phyloP scores from a whole-genome alignment of 306 rosid genomes.

The Ziziphus jujuba region DNA sequence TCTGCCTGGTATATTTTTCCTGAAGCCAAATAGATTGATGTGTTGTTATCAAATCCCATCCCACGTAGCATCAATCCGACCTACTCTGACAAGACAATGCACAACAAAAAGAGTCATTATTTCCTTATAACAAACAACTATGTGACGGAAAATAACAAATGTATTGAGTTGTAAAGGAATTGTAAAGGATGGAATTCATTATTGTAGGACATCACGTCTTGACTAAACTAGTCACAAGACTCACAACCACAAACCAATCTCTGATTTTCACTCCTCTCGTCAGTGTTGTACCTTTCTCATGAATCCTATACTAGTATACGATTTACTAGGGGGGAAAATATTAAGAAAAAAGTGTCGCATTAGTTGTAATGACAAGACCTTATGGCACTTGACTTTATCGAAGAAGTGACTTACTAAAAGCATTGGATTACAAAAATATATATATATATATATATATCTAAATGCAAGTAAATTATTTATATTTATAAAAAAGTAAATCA shows the following conservation, averaged over 20 bases:
- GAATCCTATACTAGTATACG: too few species aligned
- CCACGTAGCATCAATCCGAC: conserved; percentile 95
- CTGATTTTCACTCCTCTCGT: too few species aligned
- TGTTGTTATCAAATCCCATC: conserved; percentile 84
- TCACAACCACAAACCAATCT: too few species aligned
- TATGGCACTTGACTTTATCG: not conserved
- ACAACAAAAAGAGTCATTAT: conserved; percentile 25
- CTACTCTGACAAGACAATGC: conserved; percentile 45
- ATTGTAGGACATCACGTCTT: not conserved
- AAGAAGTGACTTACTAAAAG: not conserved
- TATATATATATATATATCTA: too few species aligned
- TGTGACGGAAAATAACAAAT: not conserved
- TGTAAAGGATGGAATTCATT: not conserved
- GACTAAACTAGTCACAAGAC: too few species aligned
- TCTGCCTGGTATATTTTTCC: conserved; percentile 79
- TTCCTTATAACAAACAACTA: conserved; percentile 1
- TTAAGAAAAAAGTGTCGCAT: too few species aligned
- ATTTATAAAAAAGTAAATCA: not conserved
- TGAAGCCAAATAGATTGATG: conserved; percentile 84
- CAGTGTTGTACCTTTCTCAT: too few species aligned
- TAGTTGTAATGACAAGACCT: too few species aligned
- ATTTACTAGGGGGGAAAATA: too few species aligned
- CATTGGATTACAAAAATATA: not conserved
- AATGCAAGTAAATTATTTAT: not conserved
- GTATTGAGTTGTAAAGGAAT: not conserved